Base-by-base conservation (phyloP, 495 filamentous ascomycete species). In the Aspergillus bridgeri region DNA sequence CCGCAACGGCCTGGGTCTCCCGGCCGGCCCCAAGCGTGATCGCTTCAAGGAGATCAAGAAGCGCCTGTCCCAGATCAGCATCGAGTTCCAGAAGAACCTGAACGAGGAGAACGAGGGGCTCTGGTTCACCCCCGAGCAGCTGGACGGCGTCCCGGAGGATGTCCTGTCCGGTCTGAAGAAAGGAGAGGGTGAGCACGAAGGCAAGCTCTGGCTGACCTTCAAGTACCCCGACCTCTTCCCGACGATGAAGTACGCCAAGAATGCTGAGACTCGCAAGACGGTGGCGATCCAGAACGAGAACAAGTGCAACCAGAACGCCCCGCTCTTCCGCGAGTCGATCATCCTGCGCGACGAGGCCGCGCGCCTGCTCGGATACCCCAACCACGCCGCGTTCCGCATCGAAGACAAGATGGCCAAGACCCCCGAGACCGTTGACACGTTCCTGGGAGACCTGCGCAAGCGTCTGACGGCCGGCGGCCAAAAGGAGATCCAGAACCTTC, bases 361-460 rank as follows among this genome's bases (percentile, higher is more conserved):
- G 33, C 86, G 95, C 51, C 76, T 98, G 42, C 77, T 98, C 22
- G 92, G 91, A 6, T 98, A 96, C 71, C 89, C 87, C 19, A 89
- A 96, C 65, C 93, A 97, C 74, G 94, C 94, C 27, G 84, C 90
- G 20, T 92, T 96, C 79, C 81, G 83, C 29, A 89, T 98, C 47
- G 93, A 96, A 70, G 89, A 94, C 58, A 97, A 96, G 82, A 98
- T 98, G 95, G 92, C 92, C 55, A 97, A 98, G 80, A 88, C 85
- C 0, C 86, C 92, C 0, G 83, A 90, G 74, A 91, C 87, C 0
- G 95, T 98, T 0, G 77, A 92, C 64, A 82, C 84, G 53, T 97
- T 98, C 72, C 71, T 98, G 19, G 84, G 80, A 6, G 93, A 96
- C 70, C 77, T 98, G 61, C 85, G 90, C 56, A 72, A 74, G 11